These are phyloP conservation scores for Amorphotheca resinae DNA, from an alignment of 495 filamentous ascomycete genomes.

Conservation along the genomic window DNA sequence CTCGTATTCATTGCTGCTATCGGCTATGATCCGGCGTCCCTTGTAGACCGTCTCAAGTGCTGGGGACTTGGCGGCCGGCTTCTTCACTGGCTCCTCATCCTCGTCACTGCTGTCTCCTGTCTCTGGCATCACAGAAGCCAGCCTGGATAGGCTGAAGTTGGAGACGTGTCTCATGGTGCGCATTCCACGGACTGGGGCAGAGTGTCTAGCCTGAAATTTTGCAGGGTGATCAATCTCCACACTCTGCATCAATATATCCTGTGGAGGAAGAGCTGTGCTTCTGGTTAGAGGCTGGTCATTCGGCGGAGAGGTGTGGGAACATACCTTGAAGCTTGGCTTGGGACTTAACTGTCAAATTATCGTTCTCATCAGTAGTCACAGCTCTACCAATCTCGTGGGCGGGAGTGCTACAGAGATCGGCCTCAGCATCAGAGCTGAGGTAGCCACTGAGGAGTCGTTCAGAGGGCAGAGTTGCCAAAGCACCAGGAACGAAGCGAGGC, in stretches of 20 bases:
- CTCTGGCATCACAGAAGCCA: too few species aligned
- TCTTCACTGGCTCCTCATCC: too few species aligned
- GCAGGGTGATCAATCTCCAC: conserved; percentile 2
- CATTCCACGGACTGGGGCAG: too few species aligned
- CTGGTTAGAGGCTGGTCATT: background rate
- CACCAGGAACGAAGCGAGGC: conserved; percentile 40
- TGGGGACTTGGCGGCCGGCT: too few species aligned
- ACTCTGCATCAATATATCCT: conserved; percentile 2
- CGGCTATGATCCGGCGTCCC: too few species aligned
- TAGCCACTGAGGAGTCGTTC: conserved; percentile 38
- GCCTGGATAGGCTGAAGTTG: background rate
- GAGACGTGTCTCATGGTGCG: background rate
- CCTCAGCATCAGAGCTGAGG: too few species aligned
- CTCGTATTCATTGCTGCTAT: too few species aligned
- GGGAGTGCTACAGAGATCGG: too few species aligned
- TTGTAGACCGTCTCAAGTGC: too few species aligned
- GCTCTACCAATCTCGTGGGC: conserved; percentile 12
- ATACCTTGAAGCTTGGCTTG: background rate
- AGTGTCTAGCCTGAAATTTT: too few species aligned
- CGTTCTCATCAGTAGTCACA: conserved; percentile 2
- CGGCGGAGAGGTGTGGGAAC: background rate
- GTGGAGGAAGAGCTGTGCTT: background rate
- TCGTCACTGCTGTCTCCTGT: too few species aligned
- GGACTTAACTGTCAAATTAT: background rate
- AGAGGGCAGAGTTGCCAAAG: conserved; percentile 46